A percentile compares a stretch with the other conserved stretches of the same genome.
phyloP scores from a whole-genome alignment of 108 stramenopile genomes.

The Nitzschia sp. region DNA sequence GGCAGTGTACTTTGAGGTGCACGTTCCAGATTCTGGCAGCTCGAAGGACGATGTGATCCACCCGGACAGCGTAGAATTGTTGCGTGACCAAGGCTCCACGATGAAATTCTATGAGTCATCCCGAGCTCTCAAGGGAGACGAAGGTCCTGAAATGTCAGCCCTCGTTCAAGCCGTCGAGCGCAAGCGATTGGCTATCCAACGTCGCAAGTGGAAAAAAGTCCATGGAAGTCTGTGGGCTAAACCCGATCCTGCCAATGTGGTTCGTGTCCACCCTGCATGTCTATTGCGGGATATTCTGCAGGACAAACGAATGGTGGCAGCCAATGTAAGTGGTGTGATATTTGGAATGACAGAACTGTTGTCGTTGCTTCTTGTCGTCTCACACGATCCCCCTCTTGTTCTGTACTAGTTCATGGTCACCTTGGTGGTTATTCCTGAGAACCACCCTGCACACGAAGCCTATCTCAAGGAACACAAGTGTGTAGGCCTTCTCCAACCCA shows the following conservation, averaged over 20 bases:
- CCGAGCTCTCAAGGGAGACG: slow-evolving; percentile 84
- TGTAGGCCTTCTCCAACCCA: slow-evolving; percentile 69
- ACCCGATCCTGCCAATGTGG: slow-evolving; percentile 66
- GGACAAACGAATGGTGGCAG: slow-evolving; percentile 71
- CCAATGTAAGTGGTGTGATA: slow-evolving; percentile 49
- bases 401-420: slow-evolving; percentile 65
- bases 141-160: slow-evolving; percentile 80
- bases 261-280: slow-evolving; percentile 81
- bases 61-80: slow-evolving; percentile 72
- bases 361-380: neutral
- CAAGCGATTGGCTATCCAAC: slow-evolving; percentile 73
- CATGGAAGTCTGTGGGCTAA: slow-evolving; percentile 75
- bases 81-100: slow-evolving; percentile 63
- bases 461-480: slow-evolving; percentile 82
- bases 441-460: slow-evolving; percentile 79
- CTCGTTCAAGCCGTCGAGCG: slow-evolving; percentile 72
- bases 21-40: slow-evolving; percentile 34
- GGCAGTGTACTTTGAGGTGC: slow-evolving; percentile 86
- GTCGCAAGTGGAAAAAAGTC: slow-evolving; percentile 81
- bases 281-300: slow-evolving; percentile 58
- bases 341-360: neutral
- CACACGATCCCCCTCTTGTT: neutral
- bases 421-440: slow-evolving; percentile 73
- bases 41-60: slow-evolving; percentile 44
- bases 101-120: slow-evolving; percentile 87